phyloP scores from a whole-genome alignment of 768 basidiomycete genomes.

The Sistotremastrum niveocremeum region DNA sequence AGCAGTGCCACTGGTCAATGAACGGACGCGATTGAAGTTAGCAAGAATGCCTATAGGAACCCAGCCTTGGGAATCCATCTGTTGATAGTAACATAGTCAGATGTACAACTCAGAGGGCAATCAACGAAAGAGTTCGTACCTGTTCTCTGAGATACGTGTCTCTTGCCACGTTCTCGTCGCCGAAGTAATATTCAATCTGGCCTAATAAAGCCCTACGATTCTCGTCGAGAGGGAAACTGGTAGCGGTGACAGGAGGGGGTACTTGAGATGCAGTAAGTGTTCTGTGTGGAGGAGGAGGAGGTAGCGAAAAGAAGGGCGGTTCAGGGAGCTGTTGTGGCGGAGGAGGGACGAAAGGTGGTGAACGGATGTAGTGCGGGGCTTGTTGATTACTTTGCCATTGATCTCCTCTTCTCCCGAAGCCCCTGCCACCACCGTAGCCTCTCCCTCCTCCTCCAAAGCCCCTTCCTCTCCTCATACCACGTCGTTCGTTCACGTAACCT shows the following conservation, averaged over 20 bases:
- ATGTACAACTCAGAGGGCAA: background rate
- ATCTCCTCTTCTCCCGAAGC: background rate
- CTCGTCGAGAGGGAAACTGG: conserved; percentile 49
- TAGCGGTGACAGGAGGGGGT: conserved; percentile 31
- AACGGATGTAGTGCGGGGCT: background rate
- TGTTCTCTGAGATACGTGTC: conserved; percentile 72
- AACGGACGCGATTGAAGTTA: conserved; percentile 74
- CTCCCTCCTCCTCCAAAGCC: conserved; percentile 26
- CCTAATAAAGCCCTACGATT: conserved; percentile 58
- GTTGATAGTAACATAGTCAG: conserved; percentile 2
- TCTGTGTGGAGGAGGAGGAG: conserved; percentile 7
- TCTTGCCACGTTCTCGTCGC: conserved; percentile 77
- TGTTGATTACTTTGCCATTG: background rate
- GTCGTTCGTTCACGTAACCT: no score
- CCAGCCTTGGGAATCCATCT: conserved; percentile 92
- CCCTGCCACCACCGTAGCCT: conserved; percentile 18
- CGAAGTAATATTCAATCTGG: conserved; percentile 87
- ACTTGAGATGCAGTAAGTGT: conserved; percentile 22
- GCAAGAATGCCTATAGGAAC: conserved; percentile 69
- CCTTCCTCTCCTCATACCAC: conserved; percentile 20
- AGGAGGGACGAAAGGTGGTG: conserved; percentile 11
- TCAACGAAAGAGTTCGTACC: conserved; percentile 30
- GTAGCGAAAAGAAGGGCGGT: conserved; percentile 12
- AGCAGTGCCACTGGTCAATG: conserved; percentile 40
- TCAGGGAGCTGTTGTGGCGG: conserved; percentile 13